Base-by-base conservation (phyloP, 177 flowering plant genomes). In the Vitis hybrid region DNA sequence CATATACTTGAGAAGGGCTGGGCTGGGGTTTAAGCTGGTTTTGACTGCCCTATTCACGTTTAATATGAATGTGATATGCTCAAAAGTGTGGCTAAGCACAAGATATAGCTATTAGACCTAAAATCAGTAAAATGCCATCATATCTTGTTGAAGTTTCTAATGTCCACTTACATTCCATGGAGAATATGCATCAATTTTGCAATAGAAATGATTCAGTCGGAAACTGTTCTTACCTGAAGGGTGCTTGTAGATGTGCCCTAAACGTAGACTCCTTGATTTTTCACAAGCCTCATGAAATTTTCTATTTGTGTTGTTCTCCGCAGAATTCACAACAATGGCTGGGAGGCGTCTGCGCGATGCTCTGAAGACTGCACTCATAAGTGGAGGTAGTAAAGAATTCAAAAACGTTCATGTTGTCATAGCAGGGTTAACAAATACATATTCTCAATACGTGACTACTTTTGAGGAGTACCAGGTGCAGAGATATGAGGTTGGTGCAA, bases 261-360 rank as follows among this genome's bases (percentile, higher is more conserved):
- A 40, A 40, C 8, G 0, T 40, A 6, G 45, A 4, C 8, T 40
- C 45, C 45, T 40, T 40, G 45, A 40, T 40, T 40, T 4, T 5
- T 40, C 45, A 4, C 45, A 7, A 40, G 6, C 45, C 45, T 40
- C 45, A 40, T 40, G 45, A 40, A 5, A 34, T 18, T 32, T 52
- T 48, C n/a, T 7, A 48, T 67, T 56, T 1, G 11, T 45, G 10
- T 64, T 68, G 15, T 64, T 63, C 30, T 52, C 40, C 18, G 48
- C 87, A 96, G 99, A 96, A 72, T 96, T 96, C 78, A 89, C 98
- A 30, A 96, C 99, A 34, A 96, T 96, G 98, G 95, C 99, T 75
- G 99, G 98, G 55, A 90, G 99, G 78, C 92, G 91, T 66, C 94
- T 96, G 19, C 94, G 98, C 18, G 91, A 96, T 83, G 95, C 99